Percentiles rank a stretch among this genome's conserved stretches.
Conservation (phyloP, 345 rosid species). For the Brassica rapa region DNA sequence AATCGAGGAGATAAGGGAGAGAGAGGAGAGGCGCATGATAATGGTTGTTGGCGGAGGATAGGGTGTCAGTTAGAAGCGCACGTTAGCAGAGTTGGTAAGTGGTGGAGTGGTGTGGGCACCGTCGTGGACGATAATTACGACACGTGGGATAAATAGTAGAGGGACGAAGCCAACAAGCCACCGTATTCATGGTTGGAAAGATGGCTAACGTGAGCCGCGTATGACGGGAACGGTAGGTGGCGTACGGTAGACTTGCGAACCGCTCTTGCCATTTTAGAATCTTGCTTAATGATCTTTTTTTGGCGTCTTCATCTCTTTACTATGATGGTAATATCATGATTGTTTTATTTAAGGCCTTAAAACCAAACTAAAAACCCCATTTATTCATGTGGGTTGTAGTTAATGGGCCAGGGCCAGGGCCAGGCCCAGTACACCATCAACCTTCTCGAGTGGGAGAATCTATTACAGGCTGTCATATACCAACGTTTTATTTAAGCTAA, state of each 20-base stretch:
- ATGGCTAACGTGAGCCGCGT: constrained; percentile 54
- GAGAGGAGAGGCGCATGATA: constrained; percentile 37
- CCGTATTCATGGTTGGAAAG: constrained; percentile 27
- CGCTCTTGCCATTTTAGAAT: constrained; percentile 26
- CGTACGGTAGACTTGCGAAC: constrained; percentile 27
- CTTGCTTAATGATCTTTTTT: constrained; percentile 18
- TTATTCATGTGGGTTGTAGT: no score
- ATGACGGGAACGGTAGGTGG: constrained; percentile 39
- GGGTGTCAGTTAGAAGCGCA: constrained; percentile 33
- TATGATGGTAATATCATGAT: neutral
- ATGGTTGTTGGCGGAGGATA: constrained; percentile 37
- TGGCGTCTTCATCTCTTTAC: constrained; percentile 1
- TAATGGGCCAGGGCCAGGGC: neutral
- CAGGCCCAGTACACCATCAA: neutral
- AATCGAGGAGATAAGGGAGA: constrained; percentile 40
- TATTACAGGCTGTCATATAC: neutral
- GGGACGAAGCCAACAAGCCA: constrained; percentile 32
- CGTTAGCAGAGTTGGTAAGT: constrained; percentile 24
- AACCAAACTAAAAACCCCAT: neutral
- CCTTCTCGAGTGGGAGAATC: neutral
- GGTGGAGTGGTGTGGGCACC: constrained; percentile 40
- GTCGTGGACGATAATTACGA: constrained; percentile 33
- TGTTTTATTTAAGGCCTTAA: neutral
- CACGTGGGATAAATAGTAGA: constrained; percentile 42
- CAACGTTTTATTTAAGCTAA: constrained; percentile 1